A percentile compares a stretch with the other conserved stretches of the same genome.
Evolutionary conservation across 495 filamentous ascomycete species (phyloP).

Genomic region (Penicillium riverlandense): DNA sequence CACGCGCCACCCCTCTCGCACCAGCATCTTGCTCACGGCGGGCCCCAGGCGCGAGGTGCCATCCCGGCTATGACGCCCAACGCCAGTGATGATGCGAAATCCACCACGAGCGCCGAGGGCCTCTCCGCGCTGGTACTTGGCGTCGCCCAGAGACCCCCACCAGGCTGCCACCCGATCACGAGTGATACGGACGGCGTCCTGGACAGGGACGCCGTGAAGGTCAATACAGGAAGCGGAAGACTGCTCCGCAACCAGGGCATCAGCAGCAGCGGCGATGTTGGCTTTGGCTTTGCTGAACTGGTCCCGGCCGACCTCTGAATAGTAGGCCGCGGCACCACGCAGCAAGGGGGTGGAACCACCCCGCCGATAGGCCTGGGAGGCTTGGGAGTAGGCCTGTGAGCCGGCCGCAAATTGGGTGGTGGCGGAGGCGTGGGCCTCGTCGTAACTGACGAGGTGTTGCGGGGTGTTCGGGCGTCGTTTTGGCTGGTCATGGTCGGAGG

Average conservation of each 20-base stretch:
- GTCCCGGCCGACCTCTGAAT: conserved; percentile 51
- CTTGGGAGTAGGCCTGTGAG: conserved; percentile 49
- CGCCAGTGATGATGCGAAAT: conserved; percentile 72
- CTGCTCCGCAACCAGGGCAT: conserved; percentile 53
- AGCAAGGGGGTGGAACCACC: conserved; percentile 59
- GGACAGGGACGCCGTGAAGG: conserved; percentile 77
- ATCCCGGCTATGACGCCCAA: conserved; percentile 70
- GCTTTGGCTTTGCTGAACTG: conserved; percentile 29
- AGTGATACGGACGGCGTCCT: conserved; percentile 71
- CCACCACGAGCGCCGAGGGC: conserved; percentile 35
- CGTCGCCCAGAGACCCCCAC: conserved; percentile 70
- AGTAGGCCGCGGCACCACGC: conserved; percentile 61
- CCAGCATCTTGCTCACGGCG: conserved; percentile 70
- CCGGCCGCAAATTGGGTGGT: conserved; percentile 34
- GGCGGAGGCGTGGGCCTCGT: conserved; percentile 19
- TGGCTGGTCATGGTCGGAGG: conserved; percentile 6
- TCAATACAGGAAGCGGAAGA: conserved; percentile 55
- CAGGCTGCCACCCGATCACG: conserved; percentile 58
- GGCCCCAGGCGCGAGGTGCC: conserved; percentile 69
- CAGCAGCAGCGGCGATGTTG: conserved; percentile 42
- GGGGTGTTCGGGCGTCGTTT: conserved; percentile 10
- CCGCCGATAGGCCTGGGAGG: conserved; percentile 52
- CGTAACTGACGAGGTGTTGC: conserved; percentile 13
- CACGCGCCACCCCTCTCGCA: conserved; percentile 76
- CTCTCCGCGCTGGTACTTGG: conserved; percentile 39